Evolutionary conservation across 2,329 filamentous ascomycete species (phyloP).

Genomic region (Pleomassaria siparia): DNA sequence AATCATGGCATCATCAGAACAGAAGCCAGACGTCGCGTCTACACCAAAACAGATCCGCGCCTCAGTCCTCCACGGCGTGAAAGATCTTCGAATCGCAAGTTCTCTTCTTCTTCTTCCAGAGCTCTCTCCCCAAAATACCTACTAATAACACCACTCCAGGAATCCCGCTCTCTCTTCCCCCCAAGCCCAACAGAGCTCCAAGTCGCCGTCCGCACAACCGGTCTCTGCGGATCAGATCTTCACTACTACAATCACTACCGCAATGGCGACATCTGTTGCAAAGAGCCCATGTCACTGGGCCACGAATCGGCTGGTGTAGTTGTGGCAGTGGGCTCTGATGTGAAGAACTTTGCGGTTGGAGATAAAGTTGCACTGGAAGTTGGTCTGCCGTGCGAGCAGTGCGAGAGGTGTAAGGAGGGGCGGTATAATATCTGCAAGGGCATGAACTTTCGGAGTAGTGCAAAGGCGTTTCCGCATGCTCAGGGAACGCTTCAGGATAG

Average conservation of each 20-base stretch:
- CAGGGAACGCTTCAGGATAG: conserved; percentile 65
- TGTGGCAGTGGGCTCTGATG: conserved; percentile 66
- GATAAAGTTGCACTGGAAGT: conserved; percentile 94
- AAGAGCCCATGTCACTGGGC: conserved; percentile 77
- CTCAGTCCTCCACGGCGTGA: conserved; percentile 62
- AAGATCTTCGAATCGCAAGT: conserved; percentile 61
- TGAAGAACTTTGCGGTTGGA: conserved; percentile 66
- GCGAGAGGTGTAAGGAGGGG: conserved; percentile 56
- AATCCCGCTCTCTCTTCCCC: conserved; percentile 51
- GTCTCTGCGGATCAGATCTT: conserved; percentile 70
- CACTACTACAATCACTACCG: conserved; percentile 88
- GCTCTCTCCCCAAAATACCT: background rate
- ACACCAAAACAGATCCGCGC: conserved; percentile 45
- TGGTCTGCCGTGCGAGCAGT: conserved; percentile 75
- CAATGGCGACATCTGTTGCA: conserved; percentile 83
- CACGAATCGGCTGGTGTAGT: conserved; percentile 80
- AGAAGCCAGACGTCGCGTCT: conserved; percentile 20
- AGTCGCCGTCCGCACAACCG: conserved; percentile 65
- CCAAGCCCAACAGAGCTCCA: conserved; percentile 61
- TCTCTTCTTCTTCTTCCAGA: background rate
- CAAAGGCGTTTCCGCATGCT: conserved; percentile 62
- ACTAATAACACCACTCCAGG: conserved; percentile 45
- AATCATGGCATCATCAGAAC: conserved; percentile 24
- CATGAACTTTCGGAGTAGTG: conserved; percentile 61
- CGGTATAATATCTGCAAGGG: conserved; percentile 64